Base-by-base conservation (phyloP, 768 basidiomycete species). In the Pisolithus microcarpus region DNA sequence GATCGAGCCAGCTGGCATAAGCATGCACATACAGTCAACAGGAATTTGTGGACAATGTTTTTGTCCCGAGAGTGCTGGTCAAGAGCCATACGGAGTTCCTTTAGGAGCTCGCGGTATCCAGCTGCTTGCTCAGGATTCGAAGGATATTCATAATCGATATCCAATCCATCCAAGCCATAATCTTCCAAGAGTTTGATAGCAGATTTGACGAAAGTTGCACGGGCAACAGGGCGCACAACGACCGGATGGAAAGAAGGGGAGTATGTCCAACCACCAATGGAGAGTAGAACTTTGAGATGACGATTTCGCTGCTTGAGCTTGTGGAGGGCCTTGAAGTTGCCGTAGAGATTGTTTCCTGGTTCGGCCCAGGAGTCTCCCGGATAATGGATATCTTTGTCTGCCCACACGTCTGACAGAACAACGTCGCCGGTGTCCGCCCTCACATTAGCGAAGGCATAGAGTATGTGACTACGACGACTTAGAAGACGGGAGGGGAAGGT, bases 341-440 rank as follows among this genome's bases (percentile, higher is more conserved):
- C 94, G 60, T 95, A 98, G 16, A 98, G 79, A 67, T 98, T 96
- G 55, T 76, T 84, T 40, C 92, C 93, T 24, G 64, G 65, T 48
- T 98, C 95, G 57, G 93, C 87, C 96, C 96, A 99, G 4, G 85
- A 87, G 68, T 99, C 96, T 7, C 86, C 89, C 0, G 87, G 84
- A 65, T 95, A 94, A 65, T 98, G 96, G 43, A 98, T 98, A 64
- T 98, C 91, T 61, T 94, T 81, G 73, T 99, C 96, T 0, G 93
- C 85, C 95, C 95, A 98, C 2, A 75, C 65, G 59, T 99, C 96
- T 36, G 91, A 94, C 48, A 98, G 69, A 60, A 80, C 70, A 18
- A 97, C 94, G 61, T 91, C 89, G 38, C 95, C 95, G 0, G 84
- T 77, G 52, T 91, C 89, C 18, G 84, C 70, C 58, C 78, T 82